These are phyloP conservation scores for Collybia nuda DNA, from an alignment of 768 basidiomycete genomes.

Conservation along the genomic window DNA sequence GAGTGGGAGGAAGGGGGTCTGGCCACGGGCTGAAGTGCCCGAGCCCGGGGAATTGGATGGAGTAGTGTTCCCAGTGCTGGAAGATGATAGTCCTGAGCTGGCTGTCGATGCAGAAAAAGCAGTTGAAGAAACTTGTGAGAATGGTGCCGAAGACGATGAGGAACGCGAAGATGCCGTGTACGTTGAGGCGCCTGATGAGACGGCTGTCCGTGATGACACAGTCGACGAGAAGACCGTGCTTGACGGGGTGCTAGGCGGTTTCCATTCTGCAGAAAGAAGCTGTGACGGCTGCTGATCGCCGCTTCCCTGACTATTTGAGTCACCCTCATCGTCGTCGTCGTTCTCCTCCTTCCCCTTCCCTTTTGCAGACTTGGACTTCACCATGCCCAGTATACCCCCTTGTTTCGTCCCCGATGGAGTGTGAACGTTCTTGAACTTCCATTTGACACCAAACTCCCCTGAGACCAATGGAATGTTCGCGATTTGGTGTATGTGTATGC, in stretches of 20 bases:
- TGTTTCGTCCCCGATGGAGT: constrained; percentile 30
- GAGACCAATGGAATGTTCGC: constrained; percentile 69
- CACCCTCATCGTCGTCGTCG: constrained; percentile 11
- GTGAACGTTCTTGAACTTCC: constrained; percentile 67
- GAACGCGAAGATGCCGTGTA: constrained; percentile 1
- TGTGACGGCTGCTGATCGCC: constrained; percentile 5
- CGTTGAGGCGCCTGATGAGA: constrained; percentile 7
- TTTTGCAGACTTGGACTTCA: constrained; percentile 25
- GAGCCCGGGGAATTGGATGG: constrained; percentile 6
- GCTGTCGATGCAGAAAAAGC: constrained; percentile 10
- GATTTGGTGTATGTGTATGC: constrained; percentile 63
- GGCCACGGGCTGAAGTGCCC: constrained; percentile 50
- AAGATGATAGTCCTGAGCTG: not conserved
- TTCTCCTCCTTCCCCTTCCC: constrained; percentile 9
- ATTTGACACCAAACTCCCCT: constrained; percentile 68
- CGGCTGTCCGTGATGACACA: constrained; percentile 9
- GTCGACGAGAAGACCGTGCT: constrained; percentile 13
- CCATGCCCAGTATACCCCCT: constrained; percentile 38
- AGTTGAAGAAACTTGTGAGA: constrained; percentile 9
- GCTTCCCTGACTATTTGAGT: constrained; percentile 10
- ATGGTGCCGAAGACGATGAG: not conserved
- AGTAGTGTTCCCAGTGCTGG: constrained; percentile 3
- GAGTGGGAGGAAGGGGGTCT: constrained; percentile 58
- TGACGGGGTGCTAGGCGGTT: not conserved
- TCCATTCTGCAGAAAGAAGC: constrained; percentile 12